Evolutionary conservation across 2,329 filamentous ascomycete species (phyloP).

Genomic region (Pyricularia sp.): DNA sequence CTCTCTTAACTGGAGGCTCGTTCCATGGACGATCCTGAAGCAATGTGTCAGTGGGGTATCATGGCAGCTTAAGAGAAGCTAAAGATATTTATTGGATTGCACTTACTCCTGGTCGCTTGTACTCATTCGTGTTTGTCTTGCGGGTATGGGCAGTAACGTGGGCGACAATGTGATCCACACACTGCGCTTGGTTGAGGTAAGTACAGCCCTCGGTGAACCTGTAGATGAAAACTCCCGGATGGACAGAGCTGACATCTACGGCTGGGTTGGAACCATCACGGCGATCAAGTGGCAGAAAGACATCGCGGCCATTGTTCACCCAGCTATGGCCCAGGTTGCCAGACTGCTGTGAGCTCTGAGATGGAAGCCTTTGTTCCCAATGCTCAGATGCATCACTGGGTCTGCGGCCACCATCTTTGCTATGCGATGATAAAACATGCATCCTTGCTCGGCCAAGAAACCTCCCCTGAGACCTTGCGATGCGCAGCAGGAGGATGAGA

Average conservation of each 20-base stretch:
- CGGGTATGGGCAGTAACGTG: conserved; percentile 30
- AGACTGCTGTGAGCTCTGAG: not conserved
- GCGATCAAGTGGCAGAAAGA: conserved; percentile 31
- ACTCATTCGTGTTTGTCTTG: conserved; percentile 26
- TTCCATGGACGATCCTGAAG: conserved; percentile 43
- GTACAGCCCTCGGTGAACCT: conserved; percentile 42
- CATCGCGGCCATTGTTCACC: conserved; percentile 11
- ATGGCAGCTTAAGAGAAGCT: not conserved
- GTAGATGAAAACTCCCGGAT: conserved; percentile 42
- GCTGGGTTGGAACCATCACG: conserved; percentile 35
- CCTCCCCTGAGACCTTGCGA: conserved; percentile 34
- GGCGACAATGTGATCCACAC: conserved; percentile 30
- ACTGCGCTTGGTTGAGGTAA: conserved; percentile 41
- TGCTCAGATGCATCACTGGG: not conserved
- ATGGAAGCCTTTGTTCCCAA: not conserved
- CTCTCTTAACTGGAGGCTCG: conserved; percentile 31
- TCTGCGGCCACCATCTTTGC: not conserved
- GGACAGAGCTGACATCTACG: conserved; percentile 29
- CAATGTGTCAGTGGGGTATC: not conserved
- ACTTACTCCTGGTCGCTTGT: conserved; percentile 6
- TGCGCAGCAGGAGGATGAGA: conserved; percentile 31
- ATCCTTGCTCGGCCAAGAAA: conserved; percentile 29
- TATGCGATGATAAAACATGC: not conserved
- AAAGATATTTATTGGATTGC: no score
- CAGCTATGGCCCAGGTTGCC: not conserved